phyloP scores from a whole-genome alignment of 306 rosid species.

The Sicyos baderoa region DNA sequence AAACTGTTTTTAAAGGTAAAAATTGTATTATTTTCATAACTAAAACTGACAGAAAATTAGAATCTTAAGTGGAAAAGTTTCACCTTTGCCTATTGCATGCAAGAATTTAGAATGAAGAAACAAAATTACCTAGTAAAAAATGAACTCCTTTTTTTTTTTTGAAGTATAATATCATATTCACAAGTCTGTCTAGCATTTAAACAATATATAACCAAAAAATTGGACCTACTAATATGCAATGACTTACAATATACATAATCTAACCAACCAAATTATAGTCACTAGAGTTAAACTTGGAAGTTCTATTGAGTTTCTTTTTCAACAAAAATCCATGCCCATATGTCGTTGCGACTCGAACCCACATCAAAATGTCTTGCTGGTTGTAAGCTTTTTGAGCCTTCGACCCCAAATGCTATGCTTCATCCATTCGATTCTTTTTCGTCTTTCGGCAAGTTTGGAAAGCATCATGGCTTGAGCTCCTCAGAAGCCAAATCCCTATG shows the following conservation, averaged over 20 bases:
- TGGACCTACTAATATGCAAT: constrained; percentile 13
- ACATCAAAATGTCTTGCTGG: not conserved
- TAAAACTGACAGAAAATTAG: not conserved
- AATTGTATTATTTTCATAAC: not conserved
- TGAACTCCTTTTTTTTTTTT: not conserved
- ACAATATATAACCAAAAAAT: constrained; percentile 19
- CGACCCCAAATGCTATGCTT: not conserved
- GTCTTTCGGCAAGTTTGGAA: not conserved
- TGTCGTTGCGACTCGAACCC: not conserved
- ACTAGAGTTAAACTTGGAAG: constrained; percentile 9
- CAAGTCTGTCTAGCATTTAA: constrained; percentile 12
- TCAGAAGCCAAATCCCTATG: not conserved
- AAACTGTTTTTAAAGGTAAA: not conserved
- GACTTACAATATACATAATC: constrained; percentile 16
- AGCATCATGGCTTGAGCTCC: not conserved
- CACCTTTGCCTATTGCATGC: not conserved
- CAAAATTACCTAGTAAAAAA: not conserved
- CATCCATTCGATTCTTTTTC: not conserved
- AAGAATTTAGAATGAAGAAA: not conserved
- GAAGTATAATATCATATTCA: constrained; percentile 20
- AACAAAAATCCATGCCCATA: constrained; percentile 13
- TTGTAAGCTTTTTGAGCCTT: not conserved
- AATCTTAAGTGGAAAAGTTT: not conserved
- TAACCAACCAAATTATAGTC: constrained; percentile 8
- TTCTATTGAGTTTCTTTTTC: not conserved